Percentiles rank a stretch among this genome's conserved stretches.
Evolutionary conservation across 1,284 basidiomycete species (phyloP).

Genomic region (Bondarzewia mesenterica): DNA sequence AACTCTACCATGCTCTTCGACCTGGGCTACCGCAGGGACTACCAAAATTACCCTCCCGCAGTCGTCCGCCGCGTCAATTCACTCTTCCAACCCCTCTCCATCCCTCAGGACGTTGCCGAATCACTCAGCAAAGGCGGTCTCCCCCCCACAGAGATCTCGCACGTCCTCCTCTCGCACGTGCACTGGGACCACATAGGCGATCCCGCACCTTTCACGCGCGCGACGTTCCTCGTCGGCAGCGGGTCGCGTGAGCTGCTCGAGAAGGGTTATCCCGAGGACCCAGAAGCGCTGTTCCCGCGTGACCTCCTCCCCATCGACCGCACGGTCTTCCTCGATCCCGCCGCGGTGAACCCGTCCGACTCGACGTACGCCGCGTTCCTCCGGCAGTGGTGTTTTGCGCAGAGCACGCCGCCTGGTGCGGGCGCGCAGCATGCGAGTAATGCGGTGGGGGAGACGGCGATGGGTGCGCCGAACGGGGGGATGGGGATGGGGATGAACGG

Average conservation of each 20-base stretch:
- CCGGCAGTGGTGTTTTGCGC: slow-evolving; percentile 64
- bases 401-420: slow-evolving; percentile 17
- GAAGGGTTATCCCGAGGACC: slow-evolving; percentile 34
- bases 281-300: slow-evolving; percentile 23
- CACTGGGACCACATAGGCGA: slow-evolving; percentile 42
- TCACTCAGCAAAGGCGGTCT: slow-evolving; percentile 41
- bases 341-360: slow-evolving; percentile 6
- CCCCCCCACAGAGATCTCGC: slow-evolving; percentile 30
- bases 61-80: slow-evolving; percentile 20
- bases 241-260: slow-evolving; percentile 25
- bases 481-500: slow-evolving; percentile 6
- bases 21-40: slow-evolving; percentile 41
- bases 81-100: slow-evolving; percentile 20
- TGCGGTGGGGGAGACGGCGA: background rate
- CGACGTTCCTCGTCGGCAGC: slow-evolving; percentile 37
- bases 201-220: slow-evolving; percentile 34
- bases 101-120: slow-evolving; percentile 37
- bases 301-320: slow-evolving; percentile 29
- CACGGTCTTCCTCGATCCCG: background rate
- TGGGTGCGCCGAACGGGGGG: background rate
- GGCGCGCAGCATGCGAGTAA: slow-evolving; percentile 3
- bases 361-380: slow-evolving; percentile 55
- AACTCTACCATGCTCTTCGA: slow-evolving; percentile 40
- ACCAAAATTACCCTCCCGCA: slow-evolving; percentile 30
- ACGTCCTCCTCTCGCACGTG: slow-evolving; percentile 42